These are phyloP conservation scores for Coniella lustricola DNA, from an alignment of 2,329 filamentous ascomycete genomes.

Conservation along the genomic window DNA sequence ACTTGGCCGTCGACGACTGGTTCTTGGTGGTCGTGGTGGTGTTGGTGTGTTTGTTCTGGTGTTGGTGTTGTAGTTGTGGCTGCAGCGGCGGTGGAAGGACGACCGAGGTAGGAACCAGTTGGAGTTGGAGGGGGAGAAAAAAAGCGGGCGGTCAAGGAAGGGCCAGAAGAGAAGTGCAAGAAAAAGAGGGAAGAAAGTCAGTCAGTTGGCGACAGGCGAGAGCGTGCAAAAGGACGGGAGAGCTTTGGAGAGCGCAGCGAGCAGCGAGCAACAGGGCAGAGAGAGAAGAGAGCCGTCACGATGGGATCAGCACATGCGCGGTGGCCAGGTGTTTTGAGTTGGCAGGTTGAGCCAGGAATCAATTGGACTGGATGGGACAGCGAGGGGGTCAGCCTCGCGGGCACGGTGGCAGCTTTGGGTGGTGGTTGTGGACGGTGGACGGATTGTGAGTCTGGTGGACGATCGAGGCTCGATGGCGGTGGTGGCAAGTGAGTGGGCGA, in stretches of 20 bases:
- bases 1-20: no score
- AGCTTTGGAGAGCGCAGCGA: no score
- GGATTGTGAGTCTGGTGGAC: no score
- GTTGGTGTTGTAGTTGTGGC: neutral
- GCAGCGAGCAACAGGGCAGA: no score
- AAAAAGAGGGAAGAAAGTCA: slow-evolving; percentile 6
- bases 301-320: neutral
- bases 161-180: slow-evolving; percentile 2
- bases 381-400: slow-evolving; percentile 5
- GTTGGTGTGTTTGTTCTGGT: neutral
- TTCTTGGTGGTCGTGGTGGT: neutral
- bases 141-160: slow-evolving; percentile 8
- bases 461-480: no score
- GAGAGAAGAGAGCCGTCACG: neutral
- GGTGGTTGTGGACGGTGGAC: neutral
- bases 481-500: neutral
- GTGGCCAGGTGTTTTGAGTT: slow-evolving; percentile 2
- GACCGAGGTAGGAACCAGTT: neutral
- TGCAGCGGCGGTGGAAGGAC: neutral
- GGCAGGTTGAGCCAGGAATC: slow-evolving; percentile 1
- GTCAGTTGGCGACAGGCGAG: slow-evolving; percentile 5
- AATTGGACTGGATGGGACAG: neutral
- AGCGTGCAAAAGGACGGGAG: neutral
- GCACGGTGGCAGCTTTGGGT: neutral
- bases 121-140: neutral